These are phyloP conservation scores for Mycotypha africana DNA, from an alignment of 371 early-diverging fungal genomes.

Conservation along the genomic window DNA sequence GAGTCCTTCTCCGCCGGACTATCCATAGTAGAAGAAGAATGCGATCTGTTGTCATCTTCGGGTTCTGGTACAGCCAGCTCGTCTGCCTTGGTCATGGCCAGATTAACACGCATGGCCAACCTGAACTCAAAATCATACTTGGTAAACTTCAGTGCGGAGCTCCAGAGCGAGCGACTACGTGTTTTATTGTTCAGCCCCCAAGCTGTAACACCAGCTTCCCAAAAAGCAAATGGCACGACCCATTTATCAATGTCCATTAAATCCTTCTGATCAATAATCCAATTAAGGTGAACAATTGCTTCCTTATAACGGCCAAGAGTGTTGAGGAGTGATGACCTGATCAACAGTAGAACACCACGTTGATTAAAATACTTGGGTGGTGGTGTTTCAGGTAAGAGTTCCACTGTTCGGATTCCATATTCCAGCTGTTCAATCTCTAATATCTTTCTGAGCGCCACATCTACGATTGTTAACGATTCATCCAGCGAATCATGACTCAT, in stretches of 20 bases:
- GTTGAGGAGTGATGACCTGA: conserved; percentile 36
- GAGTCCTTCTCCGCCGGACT: no score
- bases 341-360: conserved; percentile 34
- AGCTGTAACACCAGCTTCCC: conserved; percentile 47
- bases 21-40: no score
- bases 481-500: conserved; percentile 42
- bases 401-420: conserved; percentile 36
- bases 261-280: conserved; percentile 56
- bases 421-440: conserved; percentile 41
- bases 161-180: conserved; percentile 37
- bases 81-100: conserved; percentile 38
- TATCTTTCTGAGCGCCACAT: conserved; percentile 31
- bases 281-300: conserved; percentile 44
- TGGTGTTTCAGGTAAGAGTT: conserved; percentile 38
- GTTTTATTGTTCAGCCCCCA: conserved; percentile 43
- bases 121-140: conserved; percentile 48
- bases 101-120: conserved; percentile 35
- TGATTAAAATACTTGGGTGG: conserved; percentile 42
- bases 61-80: conserved; percentile 31
- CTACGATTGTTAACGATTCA: conserved; percentile 30
- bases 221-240: conserved; percentile 58
- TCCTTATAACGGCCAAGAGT: conserved; percentile 33
- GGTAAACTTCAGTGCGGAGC: conserved; percentile 29
- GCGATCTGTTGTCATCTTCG: no score
- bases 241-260: conserved; percentile 48